Conservation (phyloP, 352 stramenopile genomes). For the Phytopythium kandeliae region DNA sequence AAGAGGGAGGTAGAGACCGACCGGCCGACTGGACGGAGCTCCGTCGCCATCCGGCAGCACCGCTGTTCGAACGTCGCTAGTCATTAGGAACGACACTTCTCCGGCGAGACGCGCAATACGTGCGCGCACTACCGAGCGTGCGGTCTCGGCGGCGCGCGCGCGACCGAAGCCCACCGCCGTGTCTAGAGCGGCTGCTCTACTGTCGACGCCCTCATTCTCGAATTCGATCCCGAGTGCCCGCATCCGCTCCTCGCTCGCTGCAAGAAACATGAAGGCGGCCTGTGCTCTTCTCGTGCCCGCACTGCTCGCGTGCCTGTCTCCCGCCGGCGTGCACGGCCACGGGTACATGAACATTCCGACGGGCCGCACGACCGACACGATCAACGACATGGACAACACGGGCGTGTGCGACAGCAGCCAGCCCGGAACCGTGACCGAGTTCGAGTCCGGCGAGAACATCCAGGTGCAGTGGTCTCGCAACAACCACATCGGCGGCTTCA, state of each 20-base stretch:
- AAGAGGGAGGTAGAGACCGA: no score
- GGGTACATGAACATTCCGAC: conserved; percentile 8
- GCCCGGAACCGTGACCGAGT: conserved; percentile 9
- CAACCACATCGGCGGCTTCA: conserved; percentile 39
- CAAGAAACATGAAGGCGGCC: conserved; percentile 2
- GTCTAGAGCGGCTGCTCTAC: neutral
- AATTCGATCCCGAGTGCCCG: neutral
- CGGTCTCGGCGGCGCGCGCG: no score
- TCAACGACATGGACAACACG: conserved; percentile 10
- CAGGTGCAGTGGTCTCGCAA: conserved; percentile 30
- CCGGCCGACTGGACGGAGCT: neutral
- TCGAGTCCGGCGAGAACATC: conserved; percentile 23
- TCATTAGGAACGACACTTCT: neutral
- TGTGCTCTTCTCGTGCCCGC: neutral
- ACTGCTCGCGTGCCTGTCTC: neutral
- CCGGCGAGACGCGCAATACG: no score
- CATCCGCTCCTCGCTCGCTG: no score
- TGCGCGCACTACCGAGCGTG: no score
- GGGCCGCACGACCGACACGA: conserved; percentile 6
- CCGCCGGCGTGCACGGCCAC: conserved; percentile 1
- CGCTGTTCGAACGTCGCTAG: neutral
- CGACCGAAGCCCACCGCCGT: no score
- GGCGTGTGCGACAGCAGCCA: conserved; percentile 6
- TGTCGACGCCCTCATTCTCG: neutral
- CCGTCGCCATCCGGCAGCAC: neutral